These are phyloP conservation scores for Jamesozyma hellenica DNA, from an alignment of 805 yeast genomes.

Conservation along the genomic window DNA sequence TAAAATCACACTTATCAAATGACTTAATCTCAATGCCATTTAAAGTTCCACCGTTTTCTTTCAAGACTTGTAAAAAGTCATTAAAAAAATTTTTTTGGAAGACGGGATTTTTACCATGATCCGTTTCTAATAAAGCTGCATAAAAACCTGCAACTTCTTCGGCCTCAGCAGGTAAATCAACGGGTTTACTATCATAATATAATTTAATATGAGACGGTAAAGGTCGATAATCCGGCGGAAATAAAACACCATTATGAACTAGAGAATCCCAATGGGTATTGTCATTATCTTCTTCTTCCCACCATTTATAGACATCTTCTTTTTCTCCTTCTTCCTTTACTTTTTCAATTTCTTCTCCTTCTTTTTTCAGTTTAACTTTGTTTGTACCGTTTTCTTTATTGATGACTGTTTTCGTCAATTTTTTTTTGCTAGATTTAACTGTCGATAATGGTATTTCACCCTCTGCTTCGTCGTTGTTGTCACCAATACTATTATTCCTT, in stretches of 20 bases:
- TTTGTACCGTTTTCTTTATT: slow-evolving; percentile 5
- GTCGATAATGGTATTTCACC: slow-evolving; percentile 4
- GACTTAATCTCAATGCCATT: slow-evolving; percentile 38
- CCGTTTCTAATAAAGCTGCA: slow-evolving; percentile 80
- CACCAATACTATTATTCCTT: no score
- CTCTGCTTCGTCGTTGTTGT: neutral
- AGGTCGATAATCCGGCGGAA: slow-evolving; percentile 87
- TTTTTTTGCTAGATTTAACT: slow-evolving; percentile 1
- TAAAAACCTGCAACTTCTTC: slow-evolving; percentile 96
- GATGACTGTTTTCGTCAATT: neutral
- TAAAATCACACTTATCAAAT: slow-evolving; percentile 69
- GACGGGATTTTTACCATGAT: slow-evolving; percentile 78
- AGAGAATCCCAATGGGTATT: slow-evolving; percentile 77
- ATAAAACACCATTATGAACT: slow-evolving; percentile 82
- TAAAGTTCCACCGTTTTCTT: slow-evolving; percentile 57
- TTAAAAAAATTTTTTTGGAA: slow-evolving; percentile 80
- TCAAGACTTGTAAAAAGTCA: slow-evolving; percentile 62
- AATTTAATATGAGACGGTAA: slow-evolving; percentile 69
- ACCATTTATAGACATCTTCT: slow-evolving; percentile 68
- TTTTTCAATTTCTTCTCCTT: slow-evolving; percentile 4
- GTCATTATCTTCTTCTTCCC: slow-evolving; percentile 69
- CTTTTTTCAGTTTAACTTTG: slow-evolving; percentile 8
- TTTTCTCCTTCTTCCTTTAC: slow-evolving; percentile 31
- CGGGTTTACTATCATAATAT: slow-evolving; percentile 67
- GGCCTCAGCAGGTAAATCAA: slow-evolving; percentile 64